Evolutionary conservation across 108 stramenopile species (phyloP), one percentile per base, ranked within the genome.

Genomic region (Cyclotella distinguenda): DNA sequence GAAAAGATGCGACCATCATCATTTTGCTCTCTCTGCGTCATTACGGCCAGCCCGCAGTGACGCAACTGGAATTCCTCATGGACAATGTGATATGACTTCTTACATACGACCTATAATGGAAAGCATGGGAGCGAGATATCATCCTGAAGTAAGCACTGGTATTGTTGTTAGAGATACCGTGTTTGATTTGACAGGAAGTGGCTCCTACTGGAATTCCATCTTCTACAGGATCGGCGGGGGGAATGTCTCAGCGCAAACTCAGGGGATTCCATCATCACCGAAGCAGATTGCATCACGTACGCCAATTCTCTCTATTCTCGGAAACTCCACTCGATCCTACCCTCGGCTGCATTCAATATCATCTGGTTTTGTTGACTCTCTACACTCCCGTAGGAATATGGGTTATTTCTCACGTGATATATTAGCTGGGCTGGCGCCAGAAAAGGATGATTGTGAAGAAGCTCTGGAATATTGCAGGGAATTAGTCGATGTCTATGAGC

Each of bases 361-460:
- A 35, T 48, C 57, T 19, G 70, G 80, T 33, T 70, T 92, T 59
- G 72, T 82, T 48, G 50, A 61, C 9, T 77, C 71, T 0, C 38
- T 92, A 74, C 76, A 61, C 27, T 81, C 74, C 21, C 70, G 70
- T 22, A 47, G 54, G 9, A 79, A 72, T 47, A 65, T 62, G 38
- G 91, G 88, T 0, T 89, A 70, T 47, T 68, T 81, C 28, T 67
- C 78, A 55, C 81, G 86, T 23, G 88, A 92, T 70, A 69, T 79
- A 15, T 70, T 79, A 72, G 74, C 75, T 45, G 91, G 88, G 10
- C 54, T 85, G 0, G 39, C 84, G 9, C 91, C 91, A 45, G 91
- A 89, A 48, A 53, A 53, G 10, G 91, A 92, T 66, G 88, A 92
- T 72, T 86, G 82, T 52, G 81, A 84, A 21, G 86, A 89, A 18